Base-by-base conservation (phyloP, 202 grass and related monocot genomes). In the Setaria viridis region DNA sequence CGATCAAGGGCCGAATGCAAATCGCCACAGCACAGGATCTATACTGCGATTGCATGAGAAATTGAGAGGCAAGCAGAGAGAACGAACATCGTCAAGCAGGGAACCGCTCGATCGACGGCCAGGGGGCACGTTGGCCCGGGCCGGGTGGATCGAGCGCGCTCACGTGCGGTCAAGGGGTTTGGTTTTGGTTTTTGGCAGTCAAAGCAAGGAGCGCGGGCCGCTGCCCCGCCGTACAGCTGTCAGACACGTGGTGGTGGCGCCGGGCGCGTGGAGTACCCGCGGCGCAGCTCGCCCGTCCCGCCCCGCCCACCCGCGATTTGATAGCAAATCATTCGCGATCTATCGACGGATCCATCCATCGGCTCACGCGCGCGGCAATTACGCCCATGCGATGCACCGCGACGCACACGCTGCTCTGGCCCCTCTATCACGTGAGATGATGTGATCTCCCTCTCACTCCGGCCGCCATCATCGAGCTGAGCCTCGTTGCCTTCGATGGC, bases 171-270 rank as follows among this genome's bases (percentile, higher is more conserved):
- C 91, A 91, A 29, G 6, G 50, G 56, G 19, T 37, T 37, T 10
- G 48, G 12, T 15, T 17, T 55, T 10, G 11, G 11, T 12, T 32
- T 25, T 56, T 2, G 34, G 51, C 11, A 32, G 85, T 92, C 89
- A 92, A 95, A 82, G 59, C 43, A 51, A 30, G 29, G 47, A 73
- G 48, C 71, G 43, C 75, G 63, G 79, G 45, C 16, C 57, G 74
- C 79, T 78, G 47, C 43, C 65, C 13, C 57, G 71, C 64, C 85
- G 81, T 94, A 70, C 74, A 92, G 75, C 88, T 95, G 91, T 86
- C 86, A 88, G 79, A 95, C 89, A 95, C 89, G 93, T 92, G 93
- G 84, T 91, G 70, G 62, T 59, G 66, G 55, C 71, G 53, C 70
- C 80, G 68, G 68, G 62, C 50, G 49, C 41, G 80, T 73, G 68